Base-by-base conservation (phyloP, 129 eudicot species). In the Flaveria ramosissima region DNA sequence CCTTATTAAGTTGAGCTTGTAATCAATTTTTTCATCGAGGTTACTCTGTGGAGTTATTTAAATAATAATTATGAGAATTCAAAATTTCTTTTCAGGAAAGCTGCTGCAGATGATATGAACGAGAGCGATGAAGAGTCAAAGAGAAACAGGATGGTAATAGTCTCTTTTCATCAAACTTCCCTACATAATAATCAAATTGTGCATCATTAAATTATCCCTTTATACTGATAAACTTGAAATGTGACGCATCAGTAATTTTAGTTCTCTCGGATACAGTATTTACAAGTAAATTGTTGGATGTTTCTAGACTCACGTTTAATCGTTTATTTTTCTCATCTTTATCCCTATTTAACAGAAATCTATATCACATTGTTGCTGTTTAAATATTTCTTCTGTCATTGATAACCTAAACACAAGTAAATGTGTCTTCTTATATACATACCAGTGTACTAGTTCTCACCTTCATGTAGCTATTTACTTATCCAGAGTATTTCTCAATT, bases 71-170 rank as follows among this genome's bases (percentile, higher is more conserved):
- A 67, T 5, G 9, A 55, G 12, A 19, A 55, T 55, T 55, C 6
- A 48, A 36, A 0, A 57, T 6, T 61, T 70, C 74, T 70, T 74
- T 59, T 66, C 81, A 92, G 96, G 85, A 92, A 88, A 85, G 82
- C 84, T 82, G 86, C 85, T 42, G 81, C 83, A 0, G 96, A 78
- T 51, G 97, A 92, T 70, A 41, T 71, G 24, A 80, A 87, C 74
- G 96, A 89, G 53, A 89, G 97, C 61, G 97, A 92, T 73, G 97
- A 89, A 81, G 97, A 92, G 83, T 77, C 75, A 48, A 92, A 89
- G 83, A 88, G 85, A 76, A 85, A 72, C 96, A 81, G 85, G 59
- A 78, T 73, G 92, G 97, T 92, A 86, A 77, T 84, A 72, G 17
- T 60, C 72, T 24, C 10, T 65, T 56, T 67, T 5, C 61, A n/a